phyloP scores from a whole-genome alignment of 768 basidiomycete genomes.

The Mrakia hoshinonis region DNA sequence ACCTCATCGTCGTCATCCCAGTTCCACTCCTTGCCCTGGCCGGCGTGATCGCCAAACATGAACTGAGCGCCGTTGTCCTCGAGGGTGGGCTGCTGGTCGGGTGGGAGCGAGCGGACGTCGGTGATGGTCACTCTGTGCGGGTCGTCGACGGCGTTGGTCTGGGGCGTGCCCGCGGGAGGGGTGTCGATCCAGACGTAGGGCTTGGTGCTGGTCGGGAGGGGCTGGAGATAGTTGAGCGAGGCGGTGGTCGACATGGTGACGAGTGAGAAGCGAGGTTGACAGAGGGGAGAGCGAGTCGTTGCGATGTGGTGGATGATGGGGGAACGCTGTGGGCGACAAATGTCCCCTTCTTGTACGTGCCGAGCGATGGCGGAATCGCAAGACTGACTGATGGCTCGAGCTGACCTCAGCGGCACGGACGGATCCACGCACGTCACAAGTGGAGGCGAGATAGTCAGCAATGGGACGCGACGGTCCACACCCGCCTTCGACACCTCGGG shows the following conservation, averaged over 20 bases:
- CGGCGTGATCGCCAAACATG: background rate
- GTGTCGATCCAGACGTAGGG: slow-evolving; percentile 15
- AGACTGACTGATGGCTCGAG: background rate
- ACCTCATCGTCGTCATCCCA: slow-evolving; percentile 12
- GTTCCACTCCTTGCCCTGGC: background rate
- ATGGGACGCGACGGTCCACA: too few relatives aligned
- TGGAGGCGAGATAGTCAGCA: too few relatives aligned
- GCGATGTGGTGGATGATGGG: background rate
- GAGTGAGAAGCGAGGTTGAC: too few relatives aligned
- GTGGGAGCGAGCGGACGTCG: slow-evolving; percentile 8
- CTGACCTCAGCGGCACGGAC: background rate
- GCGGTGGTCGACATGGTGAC: slow-evolving; percentile 5
- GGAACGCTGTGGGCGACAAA: too few relatives aligned
- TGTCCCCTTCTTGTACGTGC: too few relatives aligned
- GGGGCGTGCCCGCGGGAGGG: background rate
- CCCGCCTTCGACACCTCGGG: too few relatives aligned
- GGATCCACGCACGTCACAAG: too few relatives aligned
- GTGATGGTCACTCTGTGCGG: background rate
- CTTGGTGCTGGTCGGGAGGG: background rate
- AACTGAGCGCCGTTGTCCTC: slow-evolving; percentile 16
- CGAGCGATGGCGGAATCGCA: too few relatives aligned
- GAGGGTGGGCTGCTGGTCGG: background rate
- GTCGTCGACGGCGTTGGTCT: slow-evolving; percentile 4
- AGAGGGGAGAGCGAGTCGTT: too few relatives aligned
- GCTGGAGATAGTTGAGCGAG: slow-evolving; percentile 15